These are phyloP conservation scores for Casuarina cunninghamiana DNA, from an alignment of 306 rosid genomes.

Conservation along the genomic window DNA sequence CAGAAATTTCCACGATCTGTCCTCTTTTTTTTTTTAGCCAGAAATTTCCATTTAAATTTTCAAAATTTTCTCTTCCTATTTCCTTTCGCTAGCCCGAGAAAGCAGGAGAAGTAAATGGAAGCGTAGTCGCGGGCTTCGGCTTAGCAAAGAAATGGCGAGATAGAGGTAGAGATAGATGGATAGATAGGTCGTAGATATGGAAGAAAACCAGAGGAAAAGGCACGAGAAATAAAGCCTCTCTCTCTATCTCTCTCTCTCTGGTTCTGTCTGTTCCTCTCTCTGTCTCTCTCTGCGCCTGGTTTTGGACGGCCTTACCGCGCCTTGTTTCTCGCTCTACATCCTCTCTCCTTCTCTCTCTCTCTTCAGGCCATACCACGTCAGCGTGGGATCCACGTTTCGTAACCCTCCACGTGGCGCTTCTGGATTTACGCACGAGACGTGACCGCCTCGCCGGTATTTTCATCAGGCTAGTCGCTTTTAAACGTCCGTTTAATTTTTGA, in stretches of 20 bases:
- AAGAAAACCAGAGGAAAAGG: background rate
- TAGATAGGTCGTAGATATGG: background rate
- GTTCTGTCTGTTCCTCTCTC: constrained; percentile 1
- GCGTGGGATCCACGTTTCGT: constrained; percentile 60
- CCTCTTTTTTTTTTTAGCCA: constrained; percentile 12
- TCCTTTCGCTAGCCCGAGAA: background rate
- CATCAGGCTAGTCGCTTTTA: too few species aligned
- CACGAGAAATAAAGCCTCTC: constrained; percentile 15
- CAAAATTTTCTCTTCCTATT: background rate
- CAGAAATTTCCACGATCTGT: constrained; percentile 31
- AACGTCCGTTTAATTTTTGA: too few species aligned
- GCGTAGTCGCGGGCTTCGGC: constrained; percentile 32
- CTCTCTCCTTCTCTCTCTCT: constrained; percentile 4
- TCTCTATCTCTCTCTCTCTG: constrained; percentile 16
- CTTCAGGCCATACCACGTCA: constrained; percentile 56
- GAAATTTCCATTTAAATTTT: background rate
- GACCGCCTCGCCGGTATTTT: constrained; percentile 44
- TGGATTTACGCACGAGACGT: constrained; percentile 52
- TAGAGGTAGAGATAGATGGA: background rate
- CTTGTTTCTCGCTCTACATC: constrained; percentile 48
- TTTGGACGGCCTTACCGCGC: constrained; percentile 60
- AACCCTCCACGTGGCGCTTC: constrained; percentile 58
- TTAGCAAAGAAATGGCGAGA: constrained; percentile 24
- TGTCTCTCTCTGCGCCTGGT: constrained; percentile 15
- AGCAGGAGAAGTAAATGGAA: constrained; percentile 35